Percentiles rank a stretch among this genome's conserved stretches.
Evolutionary conservation across 257 asterid species (phyloP).

Genomic region (Penstemon davidsonii): DNA sequence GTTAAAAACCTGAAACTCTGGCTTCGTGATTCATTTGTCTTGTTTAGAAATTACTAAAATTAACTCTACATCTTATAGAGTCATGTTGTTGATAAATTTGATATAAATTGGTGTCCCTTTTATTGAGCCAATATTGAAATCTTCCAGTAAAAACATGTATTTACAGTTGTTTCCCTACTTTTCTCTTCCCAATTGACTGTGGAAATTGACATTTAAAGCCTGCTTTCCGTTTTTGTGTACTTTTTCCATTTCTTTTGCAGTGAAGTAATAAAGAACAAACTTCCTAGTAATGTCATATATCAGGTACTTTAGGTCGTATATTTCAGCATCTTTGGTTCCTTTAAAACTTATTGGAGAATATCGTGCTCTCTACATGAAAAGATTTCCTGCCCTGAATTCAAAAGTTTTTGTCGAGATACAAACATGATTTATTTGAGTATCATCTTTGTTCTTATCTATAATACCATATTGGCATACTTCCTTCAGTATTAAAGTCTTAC

Average conservation of each 20-base stretch:
- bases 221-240: neutral
- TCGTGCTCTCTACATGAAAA: constrained; percentile 6
- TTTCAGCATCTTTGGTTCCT: constrained; percentile 16
- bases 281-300: constrained; percentile 53
- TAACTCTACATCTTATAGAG: too few species aligned
- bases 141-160: neutral
- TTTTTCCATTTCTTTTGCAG: constrained; percentile 47
- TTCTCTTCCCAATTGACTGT: neutral
- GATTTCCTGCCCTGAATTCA: neutral
- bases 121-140: neutral
- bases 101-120: neutral
- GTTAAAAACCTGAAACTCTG: neutral
- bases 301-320: constrained; percentile 49
- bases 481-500: too few species aligned
- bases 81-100: neutral
- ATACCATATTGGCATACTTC: neutral
- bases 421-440: neutral
- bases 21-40: too few species aligned
- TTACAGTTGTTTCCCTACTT: constrained; percentile 3
- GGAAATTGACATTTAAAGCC: constrained; percentile 11
- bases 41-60: too few species aligned
- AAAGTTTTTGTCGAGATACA: neutral
- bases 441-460: neutral
- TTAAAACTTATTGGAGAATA: neutral
- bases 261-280: constrained; percentile 67